A percentile compares a stretch with the other conserved stretches of the same genome.
Conservation (phyloP, 768 basidiomycete species). For the Mycena vulgaris region DNA sequence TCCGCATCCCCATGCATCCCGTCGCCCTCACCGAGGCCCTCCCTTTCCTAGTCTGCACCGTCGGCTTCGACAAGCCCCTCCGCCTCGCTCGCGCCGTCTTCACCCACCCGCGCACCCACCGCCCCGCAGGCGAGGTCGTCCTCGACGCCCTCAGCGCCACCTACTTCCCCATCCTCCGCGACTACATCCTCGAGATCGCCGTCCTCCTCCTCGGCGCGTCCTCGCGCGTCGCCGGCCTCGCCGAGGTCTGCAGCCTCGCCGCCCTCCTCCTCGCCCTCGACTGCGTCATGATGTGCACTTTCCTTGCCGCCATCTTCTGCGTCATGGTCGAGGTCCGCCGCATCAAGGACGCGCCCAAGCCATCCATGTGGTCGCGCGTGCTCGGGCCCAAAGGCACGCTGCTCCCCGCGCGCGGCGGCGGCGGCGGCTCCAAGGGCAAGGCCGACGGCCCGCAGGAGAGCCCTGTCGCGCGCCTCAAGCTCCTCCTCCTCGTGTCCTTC, state of each 20-base stretch:
- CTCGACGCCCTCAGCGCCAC: constrained; percentile 85
- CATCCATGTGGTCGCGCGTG: constrained; percentile 17
- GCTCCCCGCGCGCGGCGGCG: constrained; percentile 28
- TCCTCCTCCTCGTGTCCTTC: constrained; percentile 94
- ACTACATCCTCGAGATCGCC: constrained; percentile 93
- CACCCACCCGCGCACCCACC: constrained; percentile 52
- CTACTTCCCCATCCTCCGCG: constrained; percentile 89
- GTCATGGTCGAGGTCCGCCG: constrained; percentile 95
- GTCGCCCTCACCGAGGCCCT: constrained; percentile 95
- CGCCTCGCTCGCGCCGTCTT: constrained; percentile 93
- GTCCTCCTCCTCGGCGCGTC: constrained; percentile 91
- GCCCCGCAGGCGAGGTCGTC: constrained; percentile 76
- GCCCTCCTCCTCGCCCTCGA: constrained; percentile 91
- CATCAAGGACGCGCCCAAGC: constrained; percentile 61
- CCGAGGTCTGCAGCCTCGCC: constrained; percentile 95
- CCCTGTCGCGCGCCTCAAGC: constrained; percentile 90
- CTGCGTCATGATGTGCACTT: constrained; percentile 90
- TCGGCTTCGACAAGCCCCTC: constrained; percentile 98
- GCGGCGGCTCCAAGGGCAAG: neutral
- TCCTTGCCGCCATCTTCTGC: constrained; percentile 90
- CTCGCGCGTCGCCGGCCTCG: constrained; percentile 88
- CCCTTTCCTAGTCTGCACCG: constrained; percentile 97
- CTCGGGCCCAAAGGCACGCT: constrained; percentile 35
- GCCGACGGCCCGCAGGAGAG: constrained; percentile 65
- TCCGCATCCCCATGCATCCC: constrained; percentile 92